Evolutionary conservation across 1,284 basidiomycete species (phyloP), one percentile per base, ranked within the genome.

Genomic region (Leccinum griseonigrum): DNA sequence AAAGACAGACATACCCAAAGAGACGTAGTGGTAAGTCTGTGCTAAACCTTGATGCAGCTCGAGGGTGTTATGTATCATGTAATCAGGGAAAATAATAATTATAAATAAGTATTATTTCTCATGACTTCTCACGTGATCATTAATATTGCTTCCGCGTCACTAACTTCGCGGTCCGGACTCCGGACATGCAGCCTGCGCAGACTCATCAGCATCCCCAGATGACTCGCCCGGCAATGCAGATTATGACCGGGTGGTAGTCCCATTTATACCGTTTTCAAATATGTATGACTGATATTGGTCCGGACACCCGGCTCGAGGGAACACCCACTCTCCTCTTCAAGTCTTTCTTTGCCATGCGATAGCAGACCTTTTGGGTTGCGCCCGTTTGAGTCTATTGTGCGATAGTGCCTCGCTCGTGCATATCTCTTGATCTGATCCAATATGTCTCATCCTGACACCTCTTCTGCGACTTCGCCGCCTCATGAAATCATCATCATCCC

Each of bases 401-500:
- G 54, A 59, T 58, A 50, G 63, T 62, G 60, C 68, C 34, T 11
- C 22, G 40, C 53, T 61, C 18, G 3, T 36, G 13, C 43, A 22
- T 46, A 46, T 56, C 26, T 40, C 38, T 59, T 51, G 48, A 55
- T 58, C 36, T 32, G 46, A 10, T 5, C 22, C 48, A n/a, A 4
- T 4, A 74, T 75, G 71, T 53, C 66, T 16, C 62, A 64, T 61
- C 62, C 32, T 34, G 61, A 63, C 54, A 32, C 60, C 52, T 54
- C 65, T 34, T 54, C 55, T 54, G 18, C 29, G 40, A 52, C 57
- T 26, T 54, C 68, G 4, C 83, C 83, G 16, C 66, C 74, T 31
- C 81, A 89, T 70, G 85, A 90, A 67, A 81, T 88, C 57, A 67
- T 88, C 62, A 63, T 80, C 58, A 75, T 81, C 9, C 76, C 77